phyloP scores from a whole-genome alignment of 75 land plant genomes.

The Ceratopteris richardii region DNA sequence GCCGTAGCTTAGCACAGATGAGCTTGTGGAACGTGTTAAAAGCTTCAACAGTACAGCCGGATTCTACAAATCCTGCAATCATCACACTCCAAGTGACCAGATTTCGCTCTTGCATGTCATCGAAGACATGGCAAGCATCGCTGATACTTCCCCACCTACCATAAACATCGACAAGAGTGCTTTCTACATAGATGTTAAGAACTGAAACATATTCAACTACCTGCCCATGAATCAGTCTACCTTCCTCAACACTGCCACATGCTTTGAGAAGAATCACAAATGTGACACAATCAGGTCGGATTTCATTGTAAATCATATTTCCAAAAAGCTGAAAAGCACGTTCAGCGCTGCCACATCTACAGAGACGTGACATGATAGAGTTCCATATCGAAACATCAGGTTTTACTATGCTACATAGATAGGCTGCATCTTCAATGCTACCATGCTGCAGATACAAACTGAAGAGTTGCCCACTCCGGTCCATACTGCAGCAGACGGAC shows the following conservation, averaged over 20 bases:
- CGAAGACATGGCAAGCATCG: constrained; percentile 12
- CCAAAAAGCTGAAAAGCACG: neutral
- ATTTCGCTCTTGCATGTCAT: constrained; percentile 11
- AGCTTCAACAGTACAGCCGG: constrained; percentile 15
- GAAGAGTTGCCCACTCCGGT: no score
- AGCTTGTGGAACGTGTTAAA: constrained; percentile 23
- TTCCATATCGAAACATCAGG: neutral
- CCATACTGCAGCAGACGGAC: no score
- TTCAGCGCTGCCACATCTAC: neutral
- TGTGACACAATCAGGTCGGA: constrained; percentile 1
- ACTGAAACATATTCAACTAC: neutral
- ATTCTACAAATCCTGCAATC: constrained; percentile 24
- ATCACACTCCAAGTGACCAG: constrained; percentile 50
- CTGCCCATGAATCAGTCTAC: constrained; percentile 8
- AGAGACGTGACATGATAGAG: neutral
- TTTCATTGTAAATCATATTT: neutral
- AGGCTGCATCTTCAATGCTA: no score
- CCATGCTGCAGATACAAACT: no score
- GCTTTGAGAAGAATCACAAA: constrained; percentile 14
- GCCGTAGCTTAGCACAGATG: constrained; percentile 19
- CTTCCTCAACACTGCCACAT: constrained; percentile 3
- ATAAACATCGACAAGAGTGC: constrained; percentile 11
- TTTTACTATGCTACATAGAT: no score
- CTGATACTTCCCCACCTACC: constrained; percentile 1
- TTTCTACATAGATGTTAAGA: constrained; percentile 4